These are phyloP conservation scores for Phytophthora vignae DNA, from an alignment of 352 stramenopile species.

Conservation along the genomic window DNA sequence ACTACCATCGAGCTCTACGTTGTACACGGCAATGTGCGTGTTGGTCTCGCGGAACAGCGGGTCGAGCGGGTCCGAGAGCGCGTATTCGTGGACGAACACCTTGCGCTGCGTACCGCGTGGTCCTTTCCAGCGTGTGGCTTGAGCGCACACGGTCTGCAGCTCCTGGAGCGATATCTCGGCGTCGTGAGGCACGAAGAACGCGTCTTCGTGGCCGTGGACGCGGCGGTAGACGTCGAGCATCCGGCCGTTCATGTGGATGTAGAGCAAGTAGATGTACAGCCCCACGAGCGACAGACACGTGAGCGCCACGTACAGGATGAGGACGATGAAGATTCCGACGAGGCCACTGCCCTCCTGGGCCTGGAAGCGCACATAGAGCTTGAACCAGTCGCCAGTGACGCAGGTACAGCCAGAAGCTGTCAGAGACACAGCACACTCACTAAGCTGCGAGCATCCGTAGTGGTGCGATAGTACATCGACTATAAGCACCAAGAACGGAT, in stretches of 20 bases:
- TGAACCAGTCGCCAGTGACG: constrained; percentile 90
- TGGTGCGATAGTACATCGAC: constrained; percentile 83
- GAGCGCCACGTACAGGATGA: constrained; percentile 79
- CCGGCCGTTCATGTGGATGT: constrained; percentile 91
- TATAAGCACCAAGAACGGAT: constrained; percentile 83
- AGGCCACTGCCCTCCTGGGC: constrained; percentile 78
- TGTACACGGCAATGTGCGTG: constrained; percentile 87
- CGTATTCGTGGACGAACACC: constrained; percentile 87
- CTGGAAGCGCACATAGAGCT: constrained; percentile 86
- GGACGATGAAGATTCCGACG: constrained; percentile 77
- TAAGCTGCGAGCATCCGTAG: constrained; percentile 69
- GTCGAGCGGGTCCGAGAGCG: constrained; percentile 76
- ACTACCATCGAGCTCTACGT: constrained; percentile 61
- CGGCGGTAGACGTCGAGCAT: constrained; percentile 91
- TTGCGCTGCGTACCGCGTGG: constrained; percentile 67
- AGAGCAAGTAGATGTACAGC: constrained; percentile 85
- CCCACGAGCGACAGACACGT: constrained; percentile 59
- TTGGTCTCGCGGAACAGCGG: constrained; percentile 68
- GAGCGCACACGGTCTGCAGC: constrained; percentile 67
- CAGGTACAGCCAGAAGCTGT: constrained; percentile 59
- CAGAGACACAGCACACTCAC: constrained; percentile 51
- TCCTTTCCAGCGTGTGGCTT: constrained; percentile 71
- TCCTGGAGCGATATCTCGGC: constrained; percentile 84
- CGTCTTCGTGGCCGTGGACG: constrained; percentile 69
- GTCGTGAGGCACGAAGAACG: constrained; percentile 92